Conservation (phyloP, 2,329 filamentous ascomycete species). For the Neurospora sp. region DNA sequence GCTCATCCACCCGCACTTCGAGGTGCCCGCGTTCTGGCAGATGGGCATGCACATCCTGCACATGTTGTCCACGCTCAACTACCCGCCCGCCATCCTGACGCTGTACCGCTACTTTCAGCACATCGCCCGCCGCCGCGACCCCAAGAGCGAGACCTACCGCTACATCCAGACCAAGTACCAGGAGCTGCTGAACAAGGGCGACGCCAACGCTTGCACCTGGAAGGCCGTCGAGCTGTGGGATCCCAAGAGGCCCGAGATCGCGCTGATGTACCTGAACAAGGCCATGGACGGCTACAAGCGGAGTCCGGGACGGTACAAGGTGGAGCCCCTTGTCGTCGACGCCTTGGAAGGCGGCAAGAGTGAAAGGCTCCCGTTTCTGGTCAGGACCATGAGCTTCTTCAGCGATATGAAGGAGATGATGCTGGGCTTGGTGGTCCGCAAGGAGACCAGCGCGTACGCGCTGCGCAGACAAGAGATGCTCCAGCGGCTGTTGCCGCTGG, state of each 20-base stretch:
- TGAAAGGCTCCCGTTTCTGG: background rate
- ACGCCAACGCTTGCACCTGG: slow-evolving; percentile 29
- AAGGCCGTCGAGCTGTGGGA: slow-evolving; percentile 21
- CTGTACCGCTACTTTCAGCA: slow-evolving; percentile 15
- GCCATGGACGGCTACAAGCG: slow-evolving; percentile 12
- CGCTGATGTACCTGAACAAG: slow-evolving; percentile 22
- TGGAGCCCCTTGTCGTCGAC: slow-evolving; percentile 26
- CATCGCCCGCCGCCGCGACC: slow-evolving; percentile 5
- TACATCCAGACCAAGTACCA: slow-evolving; percentile 16
- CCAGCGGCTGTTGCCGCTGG: background rate
- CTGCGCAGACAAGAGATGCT: background rate
- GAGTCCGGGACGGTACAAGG: background rate
- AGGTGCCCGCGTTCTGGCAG: background rate
- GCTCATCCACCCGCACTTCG: background rate
- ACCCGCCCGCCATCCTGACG: slow-evolving; percentile 27
- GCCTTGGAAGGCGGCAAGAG: slow-evolving; percentile 13
- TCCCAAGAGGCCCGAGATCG: slow-evolving; percentile 11
- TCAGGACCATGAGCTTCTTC: background rate
- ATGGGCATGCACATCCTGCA: slow-evolving; percentile 27
- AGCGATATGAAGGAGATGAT: background rate
- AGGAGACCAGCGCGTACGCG: background rate
- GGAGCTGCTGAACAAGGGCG: slow-evolving; percentile 11
- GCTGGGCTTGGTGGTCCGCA: background rate
- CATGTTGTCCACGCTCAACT: slow-evolving; percentile 23
- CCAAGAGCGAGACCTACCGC: slow-evolving; percentile 14